Percentiles rank a stretch among this genome's conserved stretches.
These are phyloP conservation scores for Trypanosomatidae sp. DNA, from an alignment of 208 protist species.

Conservation along the genomic window DNA sequence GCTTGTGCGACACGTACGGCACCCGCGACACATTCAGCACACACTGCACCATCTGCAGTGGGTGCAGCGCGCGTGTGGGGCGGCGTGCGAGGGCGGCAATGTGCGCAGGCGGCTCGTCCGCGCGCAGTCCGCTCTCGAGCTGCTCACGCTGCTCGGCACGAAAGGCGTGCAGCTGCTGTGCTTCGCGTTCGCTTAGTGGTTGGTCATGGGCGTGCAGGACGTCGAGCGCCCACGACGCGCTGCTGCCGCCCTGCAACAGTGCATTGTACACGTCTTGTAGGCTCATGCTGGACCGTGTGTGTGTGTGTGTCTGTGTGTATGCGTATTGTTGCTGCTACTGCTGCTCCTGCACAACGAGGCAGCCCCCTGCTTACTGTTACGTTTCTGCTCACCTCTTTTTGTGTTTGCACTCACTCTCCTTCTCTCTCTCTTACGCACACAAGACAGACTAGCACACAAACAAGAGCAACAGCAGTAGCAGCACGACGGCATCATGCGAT, in stretches of 20 bases:
- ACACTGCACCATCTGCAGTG: constrained; percentile 53
- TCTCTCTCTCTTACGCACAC: no score
- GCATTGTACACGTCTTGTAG: no score
- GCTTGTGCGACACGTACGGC: constrained; percentile 19
- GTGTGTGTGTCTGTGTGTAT: constrained; percentile 1
- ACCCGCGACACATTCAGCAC: constrained; percentile 37
- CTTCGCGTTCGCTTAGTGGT: constrained; percentile 63
- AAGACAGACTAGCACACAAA: no score
- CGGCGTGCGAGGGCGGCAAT: constrained; percentile 23
- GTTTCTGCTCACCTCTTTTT: constrained; percentile 1
- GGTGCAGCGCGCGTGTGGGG: constrained; percentile 36
- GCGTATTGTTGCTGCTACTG: not conserved
- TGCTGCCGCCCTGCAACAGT: not conserved
- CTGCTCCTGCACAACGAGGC: not conserved
- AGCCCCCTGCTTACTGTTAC: not conserved
- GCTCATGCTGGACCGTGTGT: constrained; percentile 1
- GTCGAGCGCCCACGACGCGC: constrained; percentile 14
- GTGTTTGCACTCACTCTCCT: constrained; percentile 4
- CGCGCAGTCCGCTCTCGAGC: constrained; percentile 41
- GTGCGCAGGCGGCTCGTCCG: constrained; percentile 26
- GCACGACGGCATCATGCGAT: no score
- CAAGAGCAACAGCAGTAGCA: no score
- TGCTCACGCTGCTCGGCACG: constrained; percentile 21
- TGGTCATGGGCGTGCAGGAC: constrained; percentile 58
- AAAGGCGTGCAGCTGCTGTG: constrained; percentile 32